phyloP scores from a whole-genome alignment of 345 rosid species.

The Hibiscus mutabilis region DNA sequence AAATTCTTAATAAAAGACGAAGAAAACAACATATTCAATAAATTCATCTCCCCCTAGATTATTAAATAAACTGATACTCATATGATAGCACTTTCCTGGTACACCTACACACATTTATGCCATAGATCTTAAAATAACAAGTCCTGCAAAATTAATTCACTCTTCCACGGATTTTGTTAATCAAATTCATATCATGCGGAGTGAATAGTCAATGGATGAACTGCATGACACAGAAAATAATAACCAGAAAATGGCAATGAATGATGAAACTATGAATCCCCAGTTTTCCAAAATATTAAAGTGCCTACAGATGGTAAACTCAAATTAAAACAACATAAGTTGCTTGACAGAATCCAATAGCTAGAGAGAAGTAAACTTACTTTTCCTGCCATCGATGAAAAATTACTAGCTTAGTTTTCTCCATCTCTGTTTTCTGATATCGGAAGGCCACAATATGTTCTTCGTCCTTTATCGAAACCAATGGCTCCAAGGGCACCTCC shows the following conservation, averaged over 20 bases:
- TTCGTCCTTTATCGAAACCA: constrained; percentile 58
- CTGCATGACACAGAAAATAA: neutral
- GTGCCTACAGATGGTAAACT: neutral
- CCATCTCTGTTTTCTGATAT: constrained; percentile 44
- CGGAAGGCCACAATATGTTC: constrained; percentile 84
- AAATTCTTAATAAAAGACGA: neutral
- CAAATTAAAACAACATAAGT: neutral
- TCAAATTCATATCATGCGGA: neutral
- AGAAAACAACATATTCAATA: constrained; percentile 7
- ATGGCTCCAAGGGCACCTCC: constrained; percentile 43
- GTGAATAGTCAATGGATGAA: neutral
- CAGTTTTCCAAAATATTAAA: neutral
- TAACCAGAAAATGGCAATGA: neutral
- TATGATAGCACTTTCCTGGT: neutral
- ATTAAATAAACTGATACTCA: neutral
- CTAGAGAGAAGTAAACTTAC: constrained; percentile 31
- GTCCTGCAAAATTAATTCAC: neutral
- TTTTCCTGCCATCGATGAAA: constrained; percentile 45
- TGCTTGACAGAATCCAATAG: neutral
- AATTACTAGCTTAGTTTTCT: constrained; percentile 62
- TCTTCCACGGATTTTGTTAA: neutral
- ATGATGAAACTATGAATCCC: neutral
- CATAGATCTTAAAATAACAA: neutral
- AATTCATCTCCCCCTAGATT: neutral
- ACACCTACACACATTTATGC: neutral